A percentile compares a stretch with the other conserved stretches of the same genome.
Evolutionary conservation across 108 stramenopile genomes (phyloP).

Genomic region (Cyclostephanos invisitatus): DNA sequence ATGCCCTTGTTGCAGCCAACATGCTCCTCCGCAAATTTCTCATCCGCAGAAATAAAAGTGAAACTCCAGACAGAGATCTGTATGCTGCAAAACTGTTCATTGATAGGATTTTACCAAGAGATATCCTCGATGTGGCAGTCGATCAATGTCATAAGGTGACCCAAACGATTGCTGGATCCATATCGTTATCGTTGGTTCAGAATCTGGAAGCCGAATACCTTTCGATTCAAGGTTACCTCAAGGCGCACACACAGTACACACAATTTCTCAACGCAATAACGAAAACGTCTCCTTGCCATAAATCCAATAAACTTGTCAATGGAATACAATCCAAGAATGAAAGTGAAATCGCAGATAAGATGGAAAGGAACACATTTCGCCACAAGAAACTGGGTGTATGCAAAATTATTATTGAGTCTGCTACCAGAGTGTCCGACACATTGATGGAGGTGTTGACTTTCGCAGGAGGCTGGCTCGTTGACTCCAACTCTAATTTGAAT

Average conservation of each 20-base stretch:
- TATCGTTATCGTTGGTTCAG: conserved; percentile 23
- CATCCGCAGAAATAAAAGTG: conserved; percentile 7
- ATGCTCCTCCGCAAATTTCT: conserved; percentile 67
- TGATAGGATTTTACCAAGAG: conserved; percentile 29
- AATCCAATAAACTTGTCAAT: conserved; percentile 13
- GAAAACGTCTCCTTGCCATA: conserved; percentile 41
- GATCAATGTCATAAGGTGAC: conserved; percentile 13
- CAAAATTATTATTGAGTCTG: conserved; percentile 50
- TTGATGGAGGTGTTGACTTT: conserved; percentile 60
- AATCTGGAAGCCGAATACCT: conserved; percentile 38
- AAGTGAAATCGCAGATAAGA: conserved; percentile 49
- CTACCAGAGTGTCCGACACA: conserved; percentile 50
- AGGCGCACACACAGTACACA: conserved; percentile 35
- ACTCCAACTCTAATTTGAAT: conserved; percentile 33
- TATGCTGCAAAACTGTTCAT: conserved; percentile 30
- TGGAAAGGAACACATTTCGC: conserved; percentile 51
- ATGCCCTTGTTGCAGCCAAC: conserved; percentile 78
- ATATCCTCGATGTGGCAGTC: conserved; percentile 34
- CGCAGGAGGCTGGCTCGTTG: conserved; percentile 74
- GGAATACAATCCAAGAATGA: conserved; percentile 32
- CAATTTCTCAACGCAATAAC: conserved; percentile 36
- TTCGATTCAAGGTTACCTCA: conserved; percentile 29
- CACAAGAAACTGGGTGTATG: conserved; percentile 43
- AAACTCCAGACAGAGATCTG: conserved; percentile 22
- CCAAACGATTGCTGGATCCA: conserved; percentile 14